Evolutionary conservation across 768 basidiomycete genomes (phyloP).

Genomic region (Hemileccinum impolitum): DNA sequence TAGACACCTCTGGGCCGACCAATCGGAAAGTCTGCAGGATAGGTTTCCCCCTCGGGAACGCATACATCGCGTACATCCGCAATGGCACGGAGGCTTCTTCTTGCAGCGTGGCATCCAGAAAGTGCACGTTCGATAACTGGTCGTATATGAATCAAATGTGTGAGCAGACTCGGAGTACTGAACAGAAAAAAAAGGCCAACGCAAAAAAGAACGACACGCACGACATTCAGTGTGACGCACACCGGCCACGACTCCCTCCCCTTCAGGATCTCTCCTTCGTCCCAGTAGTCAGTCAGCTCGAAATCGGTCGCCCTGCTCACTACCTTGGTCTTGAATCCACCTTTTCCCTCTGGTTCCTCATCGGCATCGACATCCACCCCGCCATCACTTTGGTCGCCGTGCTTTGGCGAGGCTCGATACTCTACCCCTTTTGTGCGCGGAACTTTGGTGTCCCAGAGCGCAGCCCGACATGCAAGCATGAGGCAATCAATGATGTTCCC

Average conservation of each 20-base stretch:
- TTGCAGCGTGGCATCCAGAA: conserved; percentile 67
- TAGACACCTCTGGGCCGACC: conserved; percentile 60
- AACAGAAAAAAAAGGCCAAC: background rate
- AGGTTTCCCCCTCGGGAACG: conserved; percentile 45
- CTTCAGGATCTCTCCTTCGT: conserved; percentile 67
- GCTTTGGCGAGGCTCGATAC: conserved; percentile 47
- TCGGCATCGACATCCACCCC: conserved; percentile 54
- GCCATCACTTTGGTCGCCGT: conserved; percentile 30
- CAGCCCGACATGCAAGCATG: conserved; percentile 75
- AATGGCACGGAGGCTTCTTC: conserved; percentile 70
- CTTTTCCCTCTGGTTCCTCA: conserved; percentile 28
- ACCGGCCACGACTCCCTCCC: conserved; percentile 72
- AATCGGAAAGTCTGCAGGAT: conserved; percentile 61
- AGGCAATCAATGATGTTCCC: conserved; percentile 78
- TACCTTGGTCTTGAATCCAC: conserved; percentile 56
- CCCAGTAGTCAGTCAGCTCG: conserved; percentile 85
- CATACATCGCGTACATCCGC: conserved; percentile 60
- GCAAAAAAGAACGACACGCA: conserved; percentile 40
- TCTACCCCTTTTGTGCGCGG: conserved; percentile 71
- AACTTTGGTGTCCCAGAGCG: conserved; percentile 78
- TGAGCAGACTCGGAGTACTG: background rate
- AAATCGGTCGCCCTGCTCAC: conserved; percentile 65
- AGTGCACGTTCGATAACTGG: conserved; percentile 58
- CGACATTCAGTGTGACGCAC: conserved; percentile 73
- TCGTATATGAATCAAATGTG: background rate